A percentile compares a stretch with the other conserved stretches of the same genome.
Conservation (phyloP, 176 grass and related monocot genomes). For the Oryza officinalis region DNA sequence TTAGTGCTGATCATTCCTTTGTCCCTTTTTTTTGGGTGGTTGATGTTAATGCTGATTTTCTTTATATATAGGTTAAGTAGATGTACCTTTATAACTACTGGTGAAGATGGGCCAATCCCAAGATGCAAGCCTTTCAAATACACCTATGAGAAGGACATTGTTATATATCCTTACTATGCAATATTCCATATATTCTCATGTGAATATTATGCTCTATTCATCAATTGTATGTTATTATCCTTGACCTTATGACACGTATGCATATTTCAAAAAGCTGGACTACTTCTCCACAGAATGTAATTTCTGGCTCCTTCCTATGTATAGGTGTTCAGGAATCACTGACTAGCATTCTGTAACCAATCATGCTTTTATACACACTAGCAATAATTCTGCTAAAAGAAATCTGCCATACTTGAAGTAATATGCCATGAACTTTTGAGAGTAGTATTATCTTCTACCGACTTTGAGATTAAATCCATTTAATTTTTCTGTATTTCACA, state of each 20-base stretch:
- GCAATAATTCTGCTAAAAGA: not conserved
- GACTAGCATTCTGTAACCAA: not conserved
- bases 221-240: slow-evolving; percentile 35
- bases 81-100: slow-evolving; percentile 90
- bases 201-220: slow-evolving; percentile 19
- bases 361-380: not conserved
- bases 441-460: not conserved
- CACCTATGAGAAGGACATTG: slow-evolving; percentile 97
- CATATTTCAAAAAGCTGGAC: slow-evolving; percentile 97
- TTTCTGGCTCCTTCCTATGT: slow-evolving; percentile 13
- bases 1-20: slow-evolving; percentile 35
- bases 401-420: not conserved
- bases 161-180: slow-evolving; percentile 90
- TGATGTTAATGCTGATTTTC: slow-evolving; percentile 27
- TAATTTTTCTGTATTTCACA: not conserved
- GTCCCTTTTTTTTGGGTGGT: not conserved
- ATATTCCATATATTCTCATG: slow-evolving; percentile 13
- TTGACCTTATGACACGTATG: slow-evolving; percentile 77
- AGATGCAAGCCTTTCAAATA: slow-evolving; percentile 99
- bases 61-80: slow-evolving; percentile 92
- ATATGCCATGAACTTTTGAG: not conserved
- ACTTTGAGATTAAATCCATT: not conserved
- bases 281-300: slow-evolving; percentile 99
- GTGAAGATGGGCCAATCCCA: slow-evolving; percentile 99
- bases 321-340: not conserved